Evolutionary conservation across 2,329 filamentous ascomycete genomes (phyloP), one percentile per base, ranked within the genome.

Genomic region (Boeremia lycopersici): DNA sequence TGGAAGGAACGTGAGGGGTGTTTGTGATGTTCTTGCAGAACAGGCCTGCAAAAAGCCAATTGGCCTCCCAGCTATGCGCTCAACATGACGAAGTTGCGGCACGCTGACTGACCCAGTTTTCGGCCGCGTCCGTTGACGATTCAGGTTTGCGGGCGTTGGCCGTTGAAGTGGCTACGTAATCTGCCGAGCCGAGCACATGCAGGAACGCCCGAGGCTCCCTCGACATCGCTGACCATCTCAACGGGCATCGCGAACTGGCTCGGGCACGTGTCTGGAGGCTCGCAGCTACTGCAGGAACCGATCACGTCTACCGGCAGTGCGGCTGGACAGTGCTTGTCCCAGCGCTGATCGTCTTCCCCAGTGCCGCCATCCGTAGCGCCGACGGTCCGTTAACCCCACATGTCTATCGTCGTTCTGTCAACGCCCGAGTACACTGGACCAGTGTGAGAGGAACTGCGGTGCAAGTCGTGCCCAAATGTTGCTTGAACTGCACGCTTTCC

Each of bases 51-150:
- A 47, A 49, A 36, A 38, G 56, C 60, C 62, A 56, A 61, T 60
- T 62, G 63, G 35, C 35, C 30, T 49, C 12, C 7, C 59, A 41
- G 49, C 53, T 52, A 67, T 65, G 60, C 53, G 60, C 44, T 64
- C 62, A 64, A 53, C 64, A 74, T 70, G 70, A 69, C 67, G 68
- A 39, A 57, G 48, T 25, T 19, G 2, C 12, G 15, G 11, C 13
- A 30, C 29, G 34, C 19, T 49, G 46, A 30, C 13, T 15, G 51
- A 11, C 30, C 47, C 31, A 38, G 9, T 39, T 53, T 48, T 52
- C 53, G 23, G 26, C 33, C 39, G 28, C 29, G 30, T 26, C 26
- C 39, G 53, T 39, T 39, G 25, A 26, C 44, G 39, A 53, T 48
- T 48, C 53, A 48, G 19, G 53, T 56, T 56, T 57, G 34, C 28